Evolutionary conservation across 2,329 filamentous ascomycete species (phyloP), one percentile per base, ranked within the genome.

Genomic region (Samsoniella hepiali): DNA sequence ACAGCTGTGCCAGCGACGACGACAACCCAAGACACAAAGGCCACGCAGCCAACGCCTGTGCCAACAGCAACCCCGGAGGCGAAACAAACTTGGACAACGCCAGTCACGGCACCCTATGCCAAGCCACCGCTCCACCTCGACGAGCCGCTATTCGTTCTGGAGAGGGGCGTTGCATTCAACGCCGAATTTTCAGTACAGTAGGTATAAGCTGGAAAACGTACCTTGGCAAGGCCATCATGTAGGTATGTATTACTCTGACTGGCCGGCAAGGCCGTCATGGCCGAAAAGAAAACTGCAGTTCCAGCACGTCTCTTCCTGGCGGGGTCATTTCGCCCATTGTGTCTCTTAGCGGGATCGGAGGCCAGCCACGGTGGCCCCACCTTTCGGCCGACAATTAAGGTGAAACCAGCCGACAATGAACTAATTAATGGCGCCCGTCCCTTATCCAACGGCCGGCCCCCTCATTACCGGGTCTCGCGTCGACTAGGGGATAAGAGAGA

Each of bases 1-100:
- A 22, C 22, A 22, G 22, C 22, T 22, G 22, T 22, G 22, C 22
- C 22, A 22, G 22, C 44, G 47, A 22, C 31, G 22, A 9, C 64
- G 49, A 64, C 63, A 38, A 49, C 63, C 36, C 42, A 55, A 29
- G 53, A 44, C 1, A 67, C 66, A 32, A 65, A 54, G 47, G 54
- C 47, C 22, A 54, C 56, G 7, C 63, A 64, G 42, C 51, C 54
- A 56, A 42, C 15, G 22, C 6, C 53, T 56, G 6, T 36, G 34
- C 36, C 53, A 29, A 36, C 58, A 6, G 44, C 62, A 51, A 27
- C 15, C 31, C 17, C 55, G 10, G 45, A 27, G 38, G 4, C 40
- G 38, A 36, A 22, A 4, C 22, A 47, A 27, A 32, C 42, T 13
- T 34, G 7, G n/a, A 32, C 36, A 57, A 45, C 55, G 55, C 54